Percentiles rank a stretch among this genome's conserved stretches.
Conservation (phyloP, 2,329 filamentous ascomycete species). For the Cladobotryum mycophilum region DNA sequence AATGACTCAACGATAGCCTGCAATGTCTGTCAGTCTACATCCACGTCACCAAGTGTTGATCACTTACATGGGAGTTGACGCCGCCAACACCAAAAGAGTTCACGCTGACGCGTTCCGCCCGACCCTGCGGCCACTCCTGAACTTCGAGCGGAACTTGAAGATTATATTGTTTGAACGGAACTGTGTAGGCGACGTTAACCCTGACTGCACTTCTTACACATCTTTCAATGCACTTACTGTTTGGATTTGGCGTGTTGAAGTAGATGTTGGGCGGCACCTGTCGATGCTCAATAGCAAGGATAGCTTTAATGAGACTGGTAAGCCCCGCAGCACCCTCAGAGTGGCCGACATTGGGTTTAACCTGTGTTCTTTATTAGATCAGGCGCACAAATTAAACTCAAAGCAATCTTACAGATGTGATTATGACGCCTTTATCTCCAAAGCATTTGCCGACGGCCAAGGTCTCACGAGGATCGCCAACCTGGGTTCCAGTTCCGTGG, state of each 20-base stretch:
- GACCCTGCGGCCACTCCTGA: slow-evolving; percentile 19
- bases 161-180: slow-evolving; percentile 20
- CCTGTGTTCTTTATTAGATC: slow-evolving; percentile 8
- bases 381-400: too few relatives aligned
- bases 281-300: slow-evolving; percentile 22
- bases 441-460: slow-evolving; percentile 26
- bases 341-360: slow-evolving; percentile 29
- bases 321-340: slow-evolving; percentile 24
- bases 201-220: background rate
- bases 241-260: slow-evolving; percentile 7
- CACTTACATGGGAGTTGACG: slow-evolving; percentile 25
- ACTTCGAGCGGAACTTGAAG: slow-evolving; percentile 21
- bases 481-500: slow-evolving; percentile 30
- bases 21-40: background rate
- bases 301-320: slow-evolving; percentile 24
- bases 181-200: background rate
- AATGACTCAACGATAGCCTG: slow-evolving; percentile 3
- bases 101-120: slow-evolving; percentile 19
- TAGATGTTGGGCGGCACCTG: slow-evolving; percentile 22
- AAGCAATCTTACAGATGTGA: slow-evolving; percentile 17
- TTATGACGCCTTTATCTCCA: slow-evolving; percentile 13
- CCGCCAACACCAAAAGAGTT: slow-evolving; percentile 33
- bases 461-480: slow-evolving; percentile 35
- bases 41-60: background rate
- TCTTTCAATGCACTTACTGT: background rate